These are phyloP conservation scores for Penicillium palitans DNA, from an alignment of 2,329 filamentous ascomycete genomes.

Conservation along the genomic window DNA sequence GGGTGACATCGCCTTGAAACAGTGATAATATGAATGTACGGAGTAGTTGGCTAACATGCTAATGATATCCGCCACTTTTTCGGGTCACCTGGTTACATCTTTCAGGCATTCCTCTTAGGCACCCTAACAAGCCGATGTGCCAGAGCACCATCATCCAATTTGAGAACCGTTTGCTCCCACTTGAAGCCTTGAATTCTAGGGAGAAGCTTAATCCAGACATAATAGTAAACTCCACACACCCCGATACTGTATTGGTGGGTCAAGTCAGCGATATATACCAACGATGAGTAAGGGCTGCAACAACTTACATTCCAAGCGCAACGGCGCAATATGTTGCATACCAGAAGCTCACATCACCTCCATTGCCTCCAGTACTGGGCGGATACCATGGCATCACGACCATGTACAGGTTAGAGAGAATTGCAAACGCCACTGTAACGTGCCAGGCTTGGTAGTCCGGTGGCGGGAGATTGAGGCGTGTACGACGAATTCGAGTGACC, in stretches of 20 bases:
- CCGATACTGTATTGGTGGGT: conserved; percentile 33
- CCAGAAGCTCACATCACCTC: conserved; percentile 70
- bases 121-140: conserved; percentile 58
- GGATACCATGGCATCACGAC: conserved; percentile 73
- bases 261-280: not conserved
- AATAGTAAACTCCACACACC: conserved; percentile 59
- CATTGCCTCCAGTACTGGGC: conserved; percentile 58
- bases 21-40: not conserved
- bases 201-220: conserved; percentile 58
- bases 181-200: conserved; percentile 56
- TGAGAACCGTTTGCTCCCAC: conserved; percentile 57
- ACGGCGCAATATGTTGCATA: conserved; percentile 69
- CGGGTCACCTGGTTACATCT: not conserved
- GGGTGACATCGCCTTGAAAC: not conserved
- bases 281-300: no score
- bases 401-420: conserved; percentile 61
- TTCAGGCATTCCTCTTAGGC: conserved; percentile 35
- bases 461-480: conserved; percentile 46
- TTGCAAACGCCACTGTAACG: conserved; percentile 58
- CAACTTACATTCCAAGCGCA: conserved; percentile 63
- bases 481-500: conserved; percentile 36
- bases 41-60: not conserved
- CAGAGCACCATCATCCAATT: conserved; percentile 51
- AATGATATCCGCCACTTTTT: not conserved
- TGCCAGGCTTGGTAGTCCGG: conserved; percentile 63